These are phyloP conservation scores for Coffea eugenioides DNA, from an alignment of 257 asterid species.

Conservation along the genomic window DNA sequence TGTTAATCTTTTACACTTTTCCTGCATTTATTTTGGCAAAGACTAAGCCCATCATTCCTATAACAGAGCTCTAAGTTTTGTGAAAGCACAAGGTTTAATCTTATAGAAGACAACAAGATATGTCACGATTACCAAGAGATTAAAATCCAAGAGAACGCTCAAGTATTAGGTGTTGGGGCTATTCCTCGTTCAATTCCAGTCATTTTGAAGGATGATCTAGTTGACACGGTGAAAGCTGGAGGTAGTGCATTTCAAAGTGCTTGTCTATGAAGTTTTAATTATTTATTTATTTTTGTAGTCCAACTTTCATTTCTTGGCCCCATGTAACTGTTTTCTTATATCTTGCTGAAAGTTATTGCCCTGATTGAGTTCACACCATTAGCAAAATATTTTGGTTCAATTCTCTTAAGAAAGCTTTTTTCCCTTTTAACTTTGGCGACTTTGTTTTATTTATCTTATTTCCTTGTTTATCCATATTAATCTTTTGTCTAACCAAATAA, in stretches of 20 bases:
- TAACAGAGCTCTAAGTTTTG: constrained; percentile 38
- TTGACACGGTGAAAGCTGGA: constrained; percentile 96
- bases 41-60: constrained; percentile 2
- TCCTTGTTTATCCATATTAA: not conserved
- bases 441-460: not conserved
- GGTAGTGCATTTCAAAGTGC: constrained; percentile 41
- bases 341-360: not conserved
- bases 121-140: constrained; percentile 98
- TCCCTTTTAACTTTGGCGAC: not conserved
- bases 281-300: not conserved
- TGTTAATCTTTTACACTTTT: not conserved
- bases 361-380: not conserved
- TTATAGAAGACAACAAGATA: constrained; percentile 69
- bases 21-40: not conserved
- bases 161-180: constrained; percentile 95
- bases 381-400: not conserved
- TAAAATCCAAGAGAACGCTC: constrained; percentile 94
- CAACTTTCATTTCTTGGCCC: not conserved
- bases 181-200: constrained; percentile 95
- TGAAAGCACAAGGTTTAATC: constrained; percentile 84
- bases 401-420: too few species aligned
- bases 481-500: too few species aligned
- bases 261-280: not conserved
- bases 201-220: constrained; percentile 93
- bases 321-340: not conserved